A percentile compares a stretch with the other conserved stretches of the same genome.
Conservation (phyloP, 2,329 filamentous ascomycete species). For the Xylaria sp. region DNA sequence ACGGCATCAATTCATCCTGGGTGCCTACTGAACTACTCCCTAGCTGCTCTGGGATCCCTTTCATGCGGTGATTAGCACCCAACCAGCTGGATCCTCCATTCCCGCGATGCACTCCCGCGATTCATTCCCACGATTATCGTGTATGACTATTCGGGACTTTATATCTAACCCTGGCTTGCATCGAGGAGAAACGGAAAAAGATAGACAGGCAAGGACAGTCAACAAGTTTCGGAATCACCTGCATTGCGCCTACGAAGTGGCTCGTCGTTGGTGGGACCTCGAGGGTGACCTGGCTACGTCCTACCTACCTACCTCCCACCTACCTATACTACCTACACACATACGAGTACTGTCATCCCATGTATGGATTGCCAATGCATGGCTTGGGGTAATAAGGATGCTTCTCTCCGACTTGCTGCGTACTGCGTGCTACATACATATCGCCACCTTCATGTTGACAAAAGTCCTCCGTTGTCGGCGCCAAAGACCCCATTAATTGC, state of each 20-base stretch:
- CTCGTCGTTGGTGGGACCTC: neutral
- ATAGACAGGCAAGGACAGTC: neutral
- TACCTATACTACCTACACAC: no score
- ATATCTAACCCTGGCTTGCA: neutral
- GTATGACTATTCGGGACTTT: neutral
- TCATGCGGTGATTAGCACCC: slow-evolving; percentile 6
- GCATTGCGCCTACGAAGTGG: neutral
- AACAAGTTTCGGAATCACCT: neutral
- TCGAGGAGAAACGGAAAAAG: neutral
- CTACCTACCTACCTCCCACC: neutral
- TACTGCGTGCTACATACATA: neutral
- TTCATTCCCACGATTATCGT: slow-evolving; percentile 3
- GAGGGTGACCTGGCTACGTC: neutral
- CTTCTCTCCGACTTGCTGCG: neutral
- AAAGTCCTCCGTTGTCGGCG: no score
- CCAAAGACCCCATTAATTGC: neutral
- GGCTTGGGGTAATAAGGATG: no score
- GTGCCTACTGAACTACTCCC: neutral
- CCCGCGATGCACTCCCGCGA: neutral
- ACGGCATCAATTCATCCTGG: neutral
- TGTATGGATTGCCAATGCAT: no score
- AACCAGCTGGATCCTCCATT: slow-evolving; percentile 3
- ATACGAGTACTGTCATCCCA: no score
- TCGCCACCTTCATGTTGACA: neutral
- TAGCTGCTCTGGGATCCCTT: slow-evolving; percentile 1